Evolutionary conservation across 192 early-diverging fungal species (phyloP).

Genomic region (Funneliformis mosseae): DNA sequence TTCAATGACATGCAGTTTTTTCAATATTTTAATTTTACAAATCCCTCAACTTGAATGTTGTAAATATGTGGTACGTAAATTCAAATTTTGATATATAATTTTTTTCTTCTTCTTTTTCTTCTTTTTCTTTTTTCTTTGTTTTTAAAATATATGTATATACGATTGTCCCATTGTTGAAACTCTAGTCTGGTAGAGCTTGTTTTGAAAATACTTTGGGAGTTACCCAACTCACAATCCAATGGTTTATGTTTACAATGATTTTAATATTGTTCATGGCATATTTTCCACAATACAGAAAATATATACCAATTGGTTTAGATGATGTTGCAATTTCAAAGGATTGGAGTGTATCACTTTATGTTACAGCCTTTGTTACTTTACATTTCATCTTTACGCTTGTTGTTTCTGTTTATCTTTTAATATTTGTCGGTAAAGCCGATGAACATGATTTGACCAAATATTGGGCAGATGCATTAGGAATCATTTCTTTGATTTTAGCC

Average conservation of each 20-base stretch:
- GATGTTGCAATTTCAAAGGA: slow-evolving; percentile 34
- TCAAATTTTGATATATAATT: not conserved
- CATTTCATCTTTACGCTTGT: slow-evolving; percentile 59
- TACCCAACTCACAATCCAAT: slow-evolving; percentile 64
- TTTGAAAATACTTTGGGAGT: slow-evolving; percentile 65
- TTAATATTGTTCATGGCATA: slow-evolving; percentile 74
- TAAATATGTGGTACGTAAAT: slow-evolving; percentile 41
- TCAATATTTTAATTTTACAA: slow-evolving; percentile 59
- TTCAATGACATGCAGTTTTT: slow-evolving; percentile 55
- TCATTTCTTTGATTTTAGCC: slow-evolving; percentile 70
- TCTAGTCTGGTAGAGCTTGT: slow-evolving; percentile 43
- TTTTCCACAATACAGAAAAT: slow-evolving; percentile 58
- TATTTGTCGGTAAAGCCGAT: slow-evolving; percentile 47
- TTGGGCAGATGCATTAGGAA: slow-evolving; percentile 73
- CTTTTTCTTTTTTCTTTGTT: too few species aligned
- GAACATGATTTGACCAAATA: slow-evolving; percentile 30
- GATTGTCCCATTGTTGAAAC: not conserved
- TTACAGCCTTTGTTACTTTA: slow-evolving; percentile 50
- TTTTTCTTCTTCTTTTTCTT: too few species aligned
- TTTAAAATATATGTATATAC: not conserved
- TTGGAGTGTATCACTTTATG: slow-evolving; percentile 59
- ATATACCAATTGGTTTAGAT: slow-evolving; percentile 8
- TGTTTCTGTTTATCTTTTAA: slow-evolving; percentile 56
- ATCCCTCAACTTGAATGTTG: slow-evolving; percentile 53
- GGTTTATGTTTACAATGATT: slow-evolving; percentile 64